A percentile compares a stretch with the other conserved stretches of the same genome.
Conservation (phyloP, 164 flowering plant genomes). For the Piper betle region DNA sequence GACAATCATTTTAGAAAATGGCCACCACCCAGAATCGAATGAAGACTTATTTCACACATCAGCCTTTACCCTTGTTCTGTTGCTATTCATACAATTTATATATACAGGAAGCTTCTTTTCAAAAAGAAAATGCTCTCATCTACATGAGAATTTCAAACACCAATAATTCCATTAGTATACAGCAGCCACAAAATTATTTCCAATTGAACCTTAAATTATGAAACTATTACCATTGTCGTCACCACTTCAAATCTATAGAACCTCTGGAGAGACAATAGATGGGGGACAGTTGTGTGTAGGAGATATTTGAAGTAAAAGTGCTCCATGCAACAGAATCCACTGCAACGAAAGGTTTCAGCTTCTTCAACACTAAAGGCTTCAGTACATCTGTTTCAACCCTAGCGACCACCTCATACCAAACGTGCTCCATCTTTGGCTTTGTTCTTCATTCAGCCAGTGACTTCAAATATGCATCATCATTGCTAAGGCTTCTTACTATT, state of each 20-base stretch:
- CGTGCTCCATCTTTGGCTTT: slow-evolving; percentile 36
- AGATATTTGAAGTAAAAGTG: slow-evolving; percentile 50
- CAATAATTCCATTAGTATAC: too few species aligned
- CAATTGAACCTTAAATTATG: too few species aligned
- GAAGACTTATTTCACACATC: too few species aligned
- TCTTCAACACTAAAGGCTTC: slow-evolving; percentile 38
- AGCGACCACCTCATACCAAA: slow-evolving; percentile 45
- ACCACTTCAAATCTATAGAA: slow-evolving; percentile 71
- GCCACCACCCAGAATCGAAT: too few species aligned
- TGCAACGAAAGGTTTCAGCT: slow-evolving; percentile 33
- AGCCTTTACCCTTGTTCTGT: too few species aligned
- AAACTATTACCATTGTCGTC: background rate
- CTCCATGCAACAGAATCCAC: slow-evolving; percentile 57
- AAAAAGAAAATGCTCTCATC: too few species aligned
- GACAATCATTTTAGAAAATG: too few species aligned
- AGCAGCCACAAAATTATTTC: too few species aligned
- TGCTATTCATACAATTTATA: too few species aligned
- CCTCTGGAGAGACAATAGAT: slow-evolving; percentile 43
- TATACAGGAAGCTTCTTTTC: too few species aligned
- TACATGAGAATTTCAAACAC: too few species aligned
- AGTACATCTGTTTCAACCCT: slow-evolving; percentile 37
- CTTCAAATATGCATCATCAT: slow-evolving; percentile 14
- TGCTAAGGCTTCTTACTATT: slow-evolving; percentile 32
- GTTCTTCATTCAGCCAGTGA: slow-evolving; percentile 59
- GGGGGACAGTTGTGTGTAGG: slow-evolving; percentile 60